Conservation (phyloP, 306 rosid genomes). For the Cicer arietinum region DNA sequence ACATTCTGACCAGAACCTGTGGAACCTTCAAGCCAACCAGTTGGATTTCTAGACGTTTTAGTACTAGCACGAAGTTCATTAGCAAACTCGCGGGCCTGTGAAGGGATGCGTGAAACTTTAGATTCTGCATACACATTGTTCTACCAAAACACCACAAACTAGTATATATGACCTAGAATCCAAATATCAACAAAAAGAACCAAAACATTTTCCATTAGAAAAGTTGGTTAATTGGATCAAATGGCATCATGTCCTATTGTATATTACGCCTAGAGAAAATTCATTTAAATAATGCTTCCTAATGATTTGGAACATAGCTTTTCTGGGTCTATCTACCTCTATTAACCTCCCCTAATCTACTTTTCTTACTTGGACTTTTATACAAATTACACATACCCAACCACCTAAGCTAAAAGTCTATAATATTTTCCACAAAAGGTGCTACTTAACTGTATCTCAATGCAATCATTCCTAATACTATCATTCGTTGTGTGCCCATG, state of each 20-base stretch:
- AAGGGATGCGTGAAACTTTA: conserved; percentile 40
- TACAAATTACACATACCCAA: background rate
- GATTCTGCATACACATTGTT: conserved; percentile 33
- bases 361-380: background rate
- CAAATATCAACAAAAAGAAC: conserved; percentile 25
- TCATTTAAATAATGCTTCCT: background rate
- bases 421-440: background rate
- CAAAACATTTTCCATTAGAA: conserved; percentile 2
- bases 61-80: conserved; percentile 94
- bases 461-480: background rate
- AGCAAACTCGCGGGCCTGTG: conserved; percentile 92
- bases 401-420: background rate
- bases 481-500: background rate
- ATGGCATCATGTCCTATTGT: background rate
- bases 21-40: conserved; percentile 78
- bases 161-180: conserved; percentile 20
- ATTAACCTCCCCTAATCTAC: conserved; percentile 8
- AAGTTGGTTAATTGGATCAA: conserved; percentile 16
- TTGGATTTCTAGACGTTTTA: conserved; percentile 69
- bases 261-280: background rate
- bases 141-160: conserved; percentile 31
- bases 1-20: conserved; percentile 75
- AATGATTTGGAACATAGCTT: conserved; percentile 5
- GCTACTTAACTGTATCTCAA: background rate
- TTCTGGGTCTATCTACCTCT: conserved; percentile 12